Evolutionary conservation across 1,139 yeast species (phyloP), one percentile per base, ranked within the genome.

Genomic region (Saccharomyces hybrid): DNA sequence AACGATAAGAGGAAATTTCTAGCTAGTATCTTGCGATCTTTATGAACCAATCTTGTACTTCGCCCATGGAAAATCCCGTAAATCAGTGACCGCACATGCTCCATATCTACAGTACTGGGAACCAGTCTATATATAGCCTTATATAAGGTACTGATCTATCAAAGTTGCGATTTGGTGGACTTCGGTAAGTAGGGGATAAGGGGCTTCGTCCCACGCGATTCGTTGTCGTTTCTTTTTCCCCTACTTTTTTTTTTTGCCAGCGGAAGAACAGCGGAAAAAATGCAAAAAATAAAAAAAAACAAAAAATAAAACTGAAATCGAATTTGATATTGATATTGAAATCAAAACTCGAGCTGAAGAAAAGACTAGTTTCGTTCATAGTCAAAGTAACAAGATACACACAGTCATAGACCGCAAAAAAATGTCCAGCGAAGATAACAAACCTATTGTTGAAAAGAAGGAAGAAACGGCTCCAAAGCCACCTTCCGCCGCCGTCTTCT

Each of bases 401-500:
- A 26, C 3, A 23, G 23, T 31, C 16, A 28, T 31, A 32, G 19
- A 26, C 23, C 23, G 23, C 4, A 5, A 28, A 51, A 59, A 32
- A 42, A 71, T 70, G 74, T 67, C 73, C 58, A 71, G 67, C 50
- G 64, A 58, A 52, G 54, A 59, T 38, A 62, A 60, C 46, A 62
- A 69, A 44, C 64, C 57, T 32, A 63, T 60, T 48, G 60, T 60
- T 47, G 53, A 61, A 7, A 27, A 46, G 49, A 61, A 62, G 54
- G 63, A 59, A 56, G 68, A 60, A 58, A 62, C 60, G 56, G 63
- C 68, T 53, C 62, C 70, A 54, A 67, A 61, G 60, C 75, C 87
- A 46, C 91, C 95, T 62, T 79, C 90, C 51, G 71, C 95, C 57
- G 83, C 84, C 68, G 93, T 88, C 32, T 88, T 89, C 70, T 83